A percentile compares a stretch with the other conserved stretches of the same genome.
These are phyloP conservation scores for Neostapfia colusana DNA, from an alignment of 176 grass and related monocot genomes.

Conservation along the genomic window DNA sequence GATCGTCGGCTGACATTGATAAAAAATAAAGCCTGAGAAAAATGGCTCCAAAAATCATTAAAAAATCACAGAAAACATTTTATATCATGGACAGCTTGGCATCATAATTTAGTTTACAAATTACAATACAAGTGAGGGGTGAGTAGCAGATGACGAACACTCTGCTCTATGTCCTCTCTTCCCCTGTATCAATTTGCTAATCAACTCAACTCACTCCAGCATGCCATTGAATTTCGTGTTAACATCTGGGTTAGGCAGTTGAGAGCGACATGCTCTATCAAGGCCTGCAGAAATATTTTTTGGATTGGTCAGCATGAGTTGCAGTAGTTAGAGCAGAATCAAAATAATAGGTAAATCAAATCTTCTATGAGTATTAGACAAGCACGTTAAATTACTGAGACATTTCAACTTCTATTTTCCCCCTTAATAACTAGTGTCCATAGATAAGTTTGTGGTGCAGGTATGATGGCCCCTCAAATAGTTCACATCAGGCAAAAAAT, in stretches of 20 bases:
- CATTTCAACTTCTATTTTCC: neutral
- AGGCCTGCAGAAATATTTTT: constrained; percentile 50
- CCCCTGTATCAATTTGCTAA: no score
- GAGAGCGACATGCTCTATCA: constrained; percentile 60
- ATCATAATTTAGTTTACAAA: no score
- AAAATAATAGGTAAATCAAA: constrained; percentile 14
- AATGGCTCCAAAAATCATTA: no score
- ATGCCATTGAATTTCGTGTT: constrained; percentile 34
- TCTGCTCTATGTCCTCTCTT: no score
- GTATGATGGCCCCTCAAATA: neutral
- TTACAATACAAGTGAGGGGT: no score
- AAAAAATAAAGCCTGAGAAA: no score
- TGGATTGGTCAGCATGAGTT: constrained; percentile 5
- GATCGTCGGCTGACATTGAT: no score
- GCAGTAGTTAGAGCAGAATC: neutral
- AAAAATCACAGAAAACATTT: no score
- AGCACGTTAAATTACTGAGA: neutral
- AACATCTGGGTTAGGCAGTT: constrained; percentile 52
- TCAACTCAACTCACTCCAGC: no score
- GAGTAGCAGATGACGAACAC: no score
- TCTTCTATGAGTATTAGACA: neutral
- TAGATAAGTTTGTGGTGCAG: constrained; percentile 8
- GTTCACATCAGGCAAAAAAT: no score
- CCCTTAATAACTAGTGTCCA: neutral
- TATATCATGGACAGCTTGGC: no score